These are phyloP conservation scores for Paradendryphiella salina DNA, from an alignment of 2,329 filamentous ascomycete species.

Conservation along the genomic window DNA sequence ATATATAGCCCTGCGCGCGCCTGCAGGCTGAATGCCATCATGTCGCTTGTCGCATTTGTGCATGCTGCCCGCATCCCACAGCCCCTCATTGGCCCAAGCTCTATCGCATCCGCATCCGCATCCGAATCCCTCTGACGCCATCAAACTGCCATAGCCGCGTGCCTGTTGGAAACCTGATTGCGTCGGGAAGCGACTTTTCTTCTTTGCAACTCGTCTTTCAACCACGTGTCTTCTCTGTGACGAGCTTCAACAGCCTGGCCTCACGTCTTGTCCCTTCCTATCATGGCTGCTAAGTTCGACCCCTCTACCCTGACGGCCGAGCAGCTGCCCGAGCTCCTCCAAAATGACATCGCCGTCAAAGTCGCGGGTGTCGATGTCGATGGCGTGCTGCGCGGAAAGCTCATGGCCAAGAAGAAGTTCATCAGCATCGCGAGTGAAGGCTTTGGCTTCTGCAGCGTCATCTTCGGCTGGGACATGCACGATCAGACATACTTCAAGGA, in stretches of 20 bases:
- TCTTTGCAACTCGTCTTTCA: conserved; percentile 1
- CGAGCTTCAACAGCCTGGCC: background rate
- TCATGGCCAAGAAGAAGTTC: conserved; percentile 92
- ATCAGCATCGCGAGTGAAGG: conserved; percentile 76
- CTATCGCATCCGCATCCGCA: conserved; percentile 15
- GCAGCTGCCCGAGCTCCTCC: conserved; percentile 67
- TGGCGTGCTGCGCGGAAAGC: conserved; percentile 83
- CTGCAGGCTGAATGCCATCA: conserved; percentile 15
- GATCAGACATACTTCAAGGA: conserved; percentile 86
- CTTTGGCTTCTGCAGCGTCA: conserved; percentile 91
- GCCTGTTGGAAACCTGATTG: conserved; percentile 15
- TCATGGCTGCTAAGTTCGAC: conserved; percentile 20
- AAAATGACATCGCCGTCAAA: conserved; percentile 77
- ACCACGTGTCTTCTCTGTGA: background rate
- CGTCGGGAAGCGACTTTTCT: background rate
- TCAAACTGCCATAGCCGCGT: conserved; percentile 6
- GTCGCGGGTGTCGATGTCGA: conserved; percentile 87
- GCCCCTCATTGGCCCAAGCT: conserved; percentile 40
- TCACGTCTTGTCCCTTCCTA: background rate
- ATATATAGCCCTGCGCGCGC: conserved; percentile 15
- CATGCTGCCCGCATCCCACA: conserved; percentile 11
- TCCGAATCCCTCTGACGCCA: conserved; percentile 3
- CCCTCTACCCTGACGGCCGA: conserved; percentile 60
- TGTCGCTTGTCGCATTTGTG: conserved; percentile 15
- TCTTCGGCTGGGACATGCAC: conserved; percentile 98